These are phyloP conservation scores for Globomyces pollinis-pini DNA, from an alignment of 192 early-diverging fungal species.

Conservation along the genomic window DNA sequence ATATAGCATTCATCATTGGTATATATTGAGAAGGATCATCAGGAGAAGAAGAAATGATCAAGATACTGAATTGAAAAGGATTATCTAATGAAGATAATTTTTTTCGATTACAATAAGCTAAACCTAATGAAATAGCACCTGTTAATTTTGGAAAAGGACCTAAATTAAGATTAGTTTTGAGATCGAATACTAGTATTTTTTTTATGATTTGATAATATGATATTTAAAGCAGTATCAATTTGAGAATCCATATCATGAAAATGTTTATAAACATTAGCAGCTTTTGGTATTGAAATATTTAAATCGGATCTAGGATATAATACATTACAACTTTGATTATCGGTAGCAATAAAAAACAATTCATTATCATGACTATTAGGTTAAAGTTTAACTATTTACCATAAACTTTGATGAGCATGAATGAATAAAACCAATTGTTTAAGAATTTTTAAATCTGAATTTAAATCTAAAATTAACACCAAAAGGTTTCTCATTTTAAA, in stretches of 20 bases:
- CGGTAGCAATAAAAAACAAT: neutral
- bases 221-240: neutral
- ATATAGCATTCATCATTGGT: slow-evolving; percentile 96
- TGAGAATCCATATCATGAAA: neutral
- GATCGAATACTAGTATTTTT: neutral
- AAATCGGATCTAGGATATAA: neutral
- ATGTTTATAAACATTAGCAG: neutral
- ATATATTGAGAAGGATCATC: slow-evolving; percentile 89
- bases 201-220: neutral
- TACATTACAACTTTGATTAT: neutral
- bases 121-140: neutral
- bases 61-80: slow-evolving; percentile 42
- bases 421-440: neutral
- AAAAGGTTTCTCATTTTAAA: neutral
- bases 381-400: neutral
- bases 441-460: neutral
- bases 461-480: neutral
- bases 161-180: too few species aligned
- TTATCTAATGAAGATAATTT: neutral
- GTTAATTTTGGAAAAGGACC: neutral
- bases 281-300: neutral
- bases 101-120: neutral
- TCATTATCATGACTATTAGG: neutral
- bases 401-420: neutral
- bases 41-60: slow-evolving; percentile 76